A percentile compares a stretch with the other conserved stretches of the same genome.
Conservation (phyloP, 140 eudicot species). For the Ambrosia hybrid region DNA sequence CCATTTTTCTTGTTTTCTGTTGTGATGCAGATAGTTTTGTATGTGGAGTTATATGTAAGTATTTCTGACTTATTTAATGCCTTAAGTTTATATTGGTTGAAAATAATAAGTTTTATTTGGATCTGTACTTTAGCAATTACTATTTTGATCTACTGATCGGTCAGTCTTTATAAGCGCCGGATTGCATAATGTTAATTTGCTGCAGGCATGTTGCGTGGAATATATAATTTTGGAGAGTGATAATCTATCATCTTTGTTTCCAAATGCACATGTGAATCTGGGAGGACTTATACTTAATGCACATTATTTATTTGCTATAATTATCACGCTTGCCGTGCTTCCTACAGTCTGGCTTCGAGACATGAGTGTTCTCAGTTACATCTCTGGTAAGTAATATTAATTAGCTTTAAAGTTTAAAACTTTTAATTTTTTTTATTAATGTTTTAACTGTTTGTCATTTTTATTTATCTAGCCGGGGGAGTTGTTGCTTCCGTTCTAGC, state of each 20-base stretch:
- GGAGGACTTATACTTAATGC: slow-evolving; percentile 53
- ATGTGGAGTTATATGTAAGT: slow-evolving; percentile 95
- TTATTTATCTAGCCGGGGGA: slow-evolving; percentile 72
- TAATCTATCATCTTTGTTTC: slow-evolving; percentile 81
- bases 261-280: slow-evolving; percentile 73
- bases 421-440: background rate
- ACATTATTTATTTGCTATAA: slow-evolving; percentile 66
- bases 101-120: too few relatives aligned
- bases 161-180: background rate
- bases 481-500: slow-evolving; percentile 86
- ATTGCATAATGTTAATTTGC: background rate
- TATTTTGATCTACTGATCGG: background rate
- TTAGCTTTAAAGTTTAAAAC: background rate
- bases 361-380: slow-evolving; percentile 85
- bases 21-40: slow-evolving; percentile 75
- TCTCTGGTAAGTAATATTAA: slow-evolving; percentile 59
- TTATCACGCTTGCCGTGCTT: slow-evolving; percentile 82
- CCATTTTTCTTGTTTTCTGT: slow-evolving; percentile 17
- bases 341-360: slow-evolving; percentile 84
- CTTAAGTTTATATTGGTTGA: background rate
- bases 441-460: background rate
- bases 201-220: slow-evolving; percentile 96
- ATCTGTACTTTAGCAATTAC: too few relatives aligned
- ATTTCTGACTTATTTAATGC: slow-evolving; percentile 6
- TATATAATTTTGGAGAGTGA: slow-evolving; percentile 92